Percentiles rank a stretch among this genome's conserved stretches.
Evolutionary conservation across 805 yeast genomes (phyloP).

Genomic region (Barnettozyma californica): DNA sequence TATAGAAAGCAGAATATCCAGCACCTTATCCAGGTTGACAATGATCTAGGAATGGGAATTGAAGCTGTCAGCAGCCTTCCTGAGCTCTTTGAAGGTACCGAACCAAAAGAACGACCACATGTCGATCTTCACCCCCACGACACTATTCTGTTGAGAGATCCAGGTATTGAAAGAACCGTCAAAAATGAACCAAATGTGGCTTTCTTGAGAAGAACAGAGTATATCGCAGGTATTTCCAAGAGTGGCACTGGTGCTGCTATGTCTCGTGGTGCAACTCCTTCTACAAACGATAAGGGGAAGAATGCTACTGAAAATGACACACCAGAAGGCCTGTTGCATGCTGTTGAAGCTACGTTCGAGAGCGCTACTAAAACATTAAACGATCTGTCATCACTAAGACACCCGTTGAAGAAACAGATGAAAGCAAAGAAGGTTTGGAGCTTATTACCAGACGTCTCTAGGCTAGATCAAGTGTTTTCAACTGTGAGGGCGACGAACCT

Average conservation of each 20-base stretch:
- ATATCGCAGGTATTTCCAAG: slow-evolving; percentile 37
- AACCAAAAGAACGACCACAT: slow-evolving; percentile 13
- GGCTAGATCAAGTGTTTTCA: slow-evolving; percentile 73
- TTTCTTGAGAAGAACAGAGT: slow-evolving; percentile 93
- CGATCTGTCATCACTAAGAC: slow-evolving; percentile 46
- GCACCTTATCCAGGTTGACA: slow-evolving; percentile 53
- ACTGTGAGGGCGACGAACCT: slow-evolving; percentile 56
- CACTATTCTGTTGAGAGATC: slow-evolving; percentile 71
- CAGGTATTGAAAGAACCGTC: slow-evolving; percentile 40
- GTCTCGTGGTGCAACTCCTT: slow-evolving; percentile 15
- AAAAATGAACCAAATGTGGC: slow-evolving; percentile 44
- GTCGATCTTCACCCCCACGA: slow-evolving; percentile 72
- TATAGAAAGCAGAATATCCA: slow-evolving; percentile 66
- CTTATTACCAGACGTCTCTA: slow-evolving; percentile 84
- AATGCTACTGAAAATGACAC: slow-evolving; percentile 30
- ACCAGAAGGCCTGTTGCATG: slow-evolving; percentile 57
- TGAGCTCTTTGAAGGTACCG: slow-evolving; percentile 54
- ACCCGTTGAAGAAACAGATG: slow-evolving; percentile 71
- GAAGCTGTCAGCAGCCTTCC: slow-evolving; percentile 58
- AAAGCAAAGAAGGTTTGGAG: slow-evolving; percentile 77
- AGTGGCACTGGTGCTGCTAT: slow-evolving; percentile 20
- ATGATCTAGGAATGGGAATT: slow-evolving; percentile 69
- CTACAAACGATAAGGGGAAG: background rate
- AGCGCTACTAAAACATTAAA: slow-evolving; percentile 43
- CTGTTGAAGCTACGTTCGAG: slow-evolving; percentile 78